Base-by-base conservation (phyloP, 352 stramenopile species). In the Phytophthora capsici region DNA sequence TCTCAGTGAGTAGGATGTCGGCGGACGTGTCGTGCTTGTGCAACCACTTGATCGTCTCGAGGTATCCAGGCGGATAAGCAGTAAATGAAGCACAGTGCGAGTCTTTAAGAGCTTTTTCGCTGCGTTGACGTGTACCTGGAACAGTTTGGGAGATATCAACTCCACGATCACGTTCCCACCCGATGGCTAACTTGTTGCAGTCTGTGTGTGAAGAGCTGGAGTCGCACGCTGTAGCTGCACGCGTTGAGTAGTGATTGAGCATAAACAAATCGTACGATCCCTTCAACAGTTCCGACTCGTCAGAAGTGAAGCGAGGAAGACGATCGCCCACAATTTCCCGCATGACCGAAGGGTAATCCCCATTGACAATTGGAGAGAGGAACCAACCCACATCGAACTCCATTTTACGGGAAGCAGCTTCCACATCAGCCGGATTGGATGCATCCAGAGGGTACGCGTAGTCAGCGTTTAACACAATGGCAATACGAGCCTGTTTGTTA, bases 271-370 rank as follows among this genome's bases (percentile, higher is more conserved):
- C 96, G 63, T 86, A 88, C 16, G 87, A 97, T 10, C 80, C 83
- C 37, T 80, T 78, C 19, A 99, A 53, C 19, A 90, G 38, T 30
- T 77, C 71, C 19, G 82, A 49, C 47, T 98, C 74, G 17, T 90
- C 68, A 96, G 8, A 2, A 17, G 7, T 19, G 63, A 98, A 98
- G 16, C 58, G 28, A 1, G 95, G 95, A 6, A 99, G 75, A 9
- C 89, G 78, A 16, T 78, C 72, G 1, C 91, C 87, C 1, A 90
- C 80, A 30, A 84, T 70, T 37, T 92, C 51, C 22, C 81, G 82
- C 94, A 99, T 98, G 38, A 91, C 74, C 9, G 71, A 38, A 3
- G 96, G 96, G 75, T 99, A 99, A 49, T 98, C 84, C 19, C 95
- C 95, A 6, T 57, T 66, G 26, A 90, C 82, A 28, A 99, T 80